These are phyloP conservation scores for Chytridium lagenaria DNA, from an alignment of 371 early-diverging fungal species.

Conservation along the genomic window DNA sequence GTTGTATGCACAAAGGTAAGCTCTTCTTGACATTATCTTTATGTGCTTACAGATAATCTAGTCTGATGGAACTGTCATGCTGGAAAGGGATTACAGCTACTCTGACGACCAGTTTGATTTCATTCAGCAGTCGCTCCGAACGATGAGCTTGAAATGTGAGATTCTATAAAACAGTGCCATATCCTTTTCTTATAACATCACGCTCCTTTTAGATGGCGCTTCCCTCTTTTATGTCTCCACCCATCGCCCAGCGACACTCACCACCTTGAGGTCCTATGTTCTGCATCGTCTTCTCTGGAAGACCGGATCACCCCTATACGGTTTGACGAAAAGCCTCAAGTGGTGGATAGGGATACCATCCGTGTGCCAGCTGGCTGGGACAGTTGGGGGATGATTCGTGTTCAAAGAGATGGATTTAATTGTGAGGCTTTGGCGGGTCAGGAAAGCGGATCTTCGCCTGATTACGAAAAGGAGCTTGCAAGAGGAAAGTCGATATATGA, in stretches of 20 bases:
- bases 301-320: slow-evolving; percentile 26
- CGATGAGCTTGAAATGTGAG: slow-evolving; percentile 90
- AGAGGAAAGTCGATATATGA: slow-evolving; percentile 44
- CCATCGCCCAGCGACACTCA: slow-evolving; percentile 77
- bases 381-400: slow-evolving; percentile 82
- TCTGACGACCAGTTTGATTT: slow-evolving; percentile 94
- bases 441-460: slow-evolving; percentile 12
- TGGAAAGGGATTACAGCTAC: slow-evolving; percentile 85
- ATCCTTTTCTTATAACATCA: not conserved
- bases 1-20: slow-evolving; percentile 91
- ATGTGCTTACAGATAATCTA: slow-evolving; percentile 32
- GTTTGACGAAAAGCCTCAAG: slow-evolving; percentile 74
- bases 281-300: slow-evolving; percentile 70
- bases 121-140: slow-evolving; percentile 91
- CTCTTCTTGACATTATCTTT: not conserved
- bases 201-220: slow-evolving; percentile 78
- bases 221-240: slow-evolving; percentile 88
- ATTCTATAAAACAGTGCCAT: too few species aligned
- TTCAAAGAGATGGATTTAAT: slow-evolving; percentile 72
- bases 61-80: slow-evolving; percentile 77
- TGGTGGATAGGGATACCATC: slow-evolving; percentile 86
- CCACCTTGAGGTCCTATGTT: slow-evolving; percentile 79
- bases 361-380: slow-evolving; percentile 95
- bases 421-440: slow-evolving; percentile 42
- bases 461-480: slow-evolving; percentile 11